phyloP scores from a whole-genome alignment of 1,139 yeast genomes.

The Taphrina betulina region DNA sequence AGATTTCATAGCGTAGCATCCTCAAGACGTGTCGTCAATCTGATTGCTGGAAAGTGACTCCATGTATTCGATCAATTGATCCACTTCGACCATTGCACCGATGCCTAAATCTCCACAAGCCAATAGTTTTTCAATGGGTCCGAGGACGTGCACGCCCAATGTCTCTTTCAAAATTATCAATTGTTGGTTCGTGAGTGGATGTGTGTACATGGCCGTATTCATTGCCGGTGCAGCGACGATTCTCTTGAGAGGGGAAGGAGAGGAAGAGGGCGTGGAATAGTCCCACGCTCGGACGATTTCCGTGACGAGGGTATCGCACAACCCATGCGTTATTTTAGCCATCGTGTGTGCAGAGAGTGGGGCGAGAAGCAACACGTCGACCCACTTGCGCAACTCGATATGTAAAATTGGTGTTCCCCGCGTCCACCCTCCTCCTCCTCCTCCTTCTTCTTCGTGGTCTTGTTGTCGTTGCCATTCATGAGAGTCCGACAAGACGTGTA shows the following conservation, averaged over 20 bases:
- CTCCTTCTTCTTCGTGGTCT: too few species aligned
- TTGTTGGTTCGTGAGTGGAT: slow-evolving; percentile 87
- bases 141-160: slow-evolving; percentile 72
- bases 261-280: slow-evolving; percentile 54
- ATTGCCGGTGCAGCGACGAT: slow-evolving; percentile 92
- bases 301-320: slow-evolving; percentile 81
- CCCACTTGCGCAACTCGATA: slow-evolving; percentile 91
- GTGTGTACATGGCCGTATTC: slow-evolving; percentile 95
- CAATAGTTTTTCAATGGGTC: slow-evolving; percentile 89
- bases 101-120: slow-evolving; percentile 96
- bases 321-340: slow-evolving; percentile 86
- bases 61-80: not conserved
- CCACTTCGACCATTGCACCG: slow-evolving; percentile 89
- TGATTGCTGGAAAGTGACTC: not conserved
- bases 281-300: slow-evolving; percentile 90
- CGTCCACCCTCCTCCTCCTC: too few species aligned
- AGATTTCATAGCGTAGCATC: not conserved
- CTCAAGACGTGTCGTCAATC: not conserved
- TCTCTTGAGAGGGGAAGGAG: not conserved
- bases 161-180: slow-evolving; percentile 59
- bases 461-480: slow-evolving; percentile 97
- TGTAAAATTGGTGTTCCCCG: slow-evolving; percentile 69
- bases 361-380: slow-evolving; percentile 84
- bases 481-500: slow-evolving; percentile 88
- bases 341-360: slow-evolving; percentile 92